Evolutionary conservation across 225 moss, liverwort and hornwort genomes (phyloP).

Genomic region (Bryoerythrophyllum caledonicum): DNA sequence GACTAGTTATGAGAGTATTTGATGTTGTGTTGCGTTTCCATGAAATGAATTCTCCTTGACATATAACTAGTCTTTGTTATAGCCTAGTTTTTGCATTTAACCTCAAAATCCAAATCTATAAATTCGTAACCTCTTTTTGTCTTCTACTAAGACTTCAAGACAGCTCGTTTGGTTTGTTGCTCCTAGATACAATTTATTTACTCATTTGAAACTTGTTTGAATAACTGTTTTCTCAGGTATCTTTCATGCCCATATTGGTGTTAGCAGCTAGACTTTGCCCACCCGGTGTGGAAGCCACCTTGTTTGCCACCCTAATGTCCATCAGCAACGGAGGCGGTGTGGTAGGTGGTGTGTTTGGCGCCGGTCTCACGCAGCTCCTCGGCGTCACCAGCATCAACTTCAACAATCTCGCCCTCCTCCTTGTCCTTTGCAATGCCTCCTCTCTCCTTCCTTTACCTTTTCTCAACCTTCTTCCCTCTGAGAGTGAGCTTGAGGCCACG

Average conservation of each 20-base stretch:
- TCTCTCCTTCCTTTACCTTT: constrained; percentile 87
- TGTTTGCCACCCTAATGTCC: constrained; percentile 98
- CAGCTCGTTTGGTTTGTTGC: too few species aligned
- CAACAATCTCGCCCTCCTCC: constrained; percentile 62
- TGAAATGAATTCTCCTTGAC: too few species aligned
- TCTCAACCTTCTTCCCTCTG: constrained; percentile 80
- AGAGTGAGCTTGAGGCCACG: constrained; percentile 67
- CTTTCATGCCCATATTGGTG: constrained; percentile 98
- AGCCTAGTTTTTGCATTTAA: too few species aligned
- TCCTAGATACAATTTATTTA: too few species aligned
- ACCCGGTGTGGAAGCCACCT: constrained; percentile 93
- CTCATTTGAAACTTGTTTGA: too few species aligned
- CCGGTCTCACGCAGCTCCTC: constrained; percentile 68
- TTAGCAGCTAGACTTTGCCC: constrained; percentile 93
- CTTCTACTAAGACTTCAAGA: too few species aligned
- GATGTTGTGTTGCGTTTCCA: too few species aligned
- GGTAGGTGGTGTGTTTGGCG: constrained; percentile 77
- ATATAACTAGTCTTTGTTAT: too few species aligned
- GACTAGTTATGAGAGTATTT: too few species aligned
- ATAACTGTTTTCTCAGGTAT: constrained; percentile 54
- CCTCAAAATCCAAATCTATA: too few species aligned
- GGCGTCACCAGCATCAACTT: constrained; percentile 90
- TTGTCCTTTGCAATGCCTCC: constrained; percentile 72
- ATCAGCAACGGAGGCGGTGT: constrained; percentile 95
- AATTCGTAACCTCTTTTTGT: too few species aligned